Base-by-base conservation (phyloP, 371 early-diverging fungal species). In the Dichotomocladium elegans region DNA sequence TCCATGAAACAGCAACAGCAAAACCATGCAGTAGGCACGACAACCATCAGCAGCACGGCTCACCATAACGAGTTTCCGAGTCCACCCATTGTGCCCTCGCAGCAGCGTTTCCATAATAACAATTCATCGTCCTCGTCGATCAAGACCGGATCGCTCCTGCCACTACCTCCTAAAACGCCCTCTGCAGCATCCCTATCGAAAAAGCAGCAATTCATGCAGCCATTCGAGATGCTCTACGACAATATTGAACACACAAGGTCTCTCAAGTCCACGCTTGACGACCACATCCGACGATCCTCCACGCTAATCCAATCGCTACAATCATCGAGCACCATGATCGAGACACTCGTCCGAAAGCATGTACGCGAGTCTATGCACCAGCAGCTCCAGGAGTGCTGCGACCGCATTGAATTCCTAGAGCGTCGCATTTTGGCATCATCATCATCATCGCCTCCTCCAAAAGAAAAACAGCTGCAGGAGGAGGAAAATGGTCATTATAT, bases 211-310 rank as follows among this genome's bases (percentile, higher is more conserved):
- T 80, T 79, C 52, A 52, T 77, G 53, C 81, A 81, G 35, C 80
- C 82, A 2, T 77, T 82, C 60, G 77, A 81, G 40, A 66, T 67
- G 46, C 58, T 83, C 2, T 79, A 78, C 47, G 85, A 85, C 50
- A 74, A 75, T 15, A 66, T 82, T 30, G 82, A 81, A 50, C 77
- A 78, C 22, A 77, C 74, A 6, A 66, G 68, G 7, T 53, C 61
- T 1, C 67, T 91, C 15, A 81, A 83, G 31, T 37, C 67, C 3
- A 81, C 85, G 0, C 67, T 91, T 55, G 85, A 87, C 53, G 90
- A 89, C 30, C 89, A 91, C 60, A 82, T 91, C 41, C 79, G 89
- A 12, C 80, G 80, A 29, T 85, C 88, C 4, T 70, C 85, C n/a
- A 72, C 83, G 11, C 63, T 91, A 41, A 75, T 91, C 17, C 87